Percentiles rank a stretch among this genome's conserved stretches.
These are phyloP conservation scores for Calycina marina DNA, from an alignment of 2,329 filamentous ascomycete species.

Conservation along the genomic window DNA sequence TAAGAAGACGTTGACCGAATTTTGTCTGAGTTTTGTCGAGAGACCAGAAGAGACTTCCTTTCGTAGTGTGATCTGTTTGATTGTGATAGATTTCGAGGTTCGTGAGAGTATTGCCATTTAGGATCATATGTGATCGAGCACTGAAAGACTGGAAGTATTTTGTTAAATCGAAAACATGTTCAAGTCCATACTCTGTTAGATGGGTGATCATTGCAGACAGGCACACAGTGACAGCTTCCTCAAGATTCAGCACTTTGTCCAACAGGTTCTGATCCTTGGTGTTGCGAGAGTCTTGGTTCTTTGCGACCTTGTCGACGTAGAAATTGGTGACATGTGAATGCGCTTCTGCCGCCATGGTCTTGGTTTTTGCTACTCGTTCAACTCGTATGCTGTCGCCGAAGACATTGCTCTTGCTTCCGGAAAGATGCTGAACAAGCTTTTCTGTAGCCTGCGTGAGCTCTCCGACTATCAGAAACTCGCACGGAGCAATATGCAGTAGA, in stretches of 20 bases:
- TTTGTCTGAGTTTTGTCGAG: slow-evolving; percentile 83
- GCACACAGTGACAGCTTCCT: slow-evolving; percentile 78
- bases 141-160: slow-evolving; percentile 97
- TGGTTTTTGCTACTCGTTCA: slow-evolving; percentile 60
- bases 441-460: slow-evolving; percentile 82
- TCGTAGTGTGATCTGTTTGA: slow-evolving; percentile 70
- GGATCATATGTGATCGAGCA: slow-evolving; percentile 82
- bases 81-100: slow-evolving; percentile 95
- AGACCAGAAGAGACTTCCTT: slow-evolving; percentile 89
- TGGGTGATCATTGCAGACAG: slow-evolving; percentile 94
- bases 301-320: slow-evolving; percentile 74
- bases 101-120: slow-evolving; percentile 88
- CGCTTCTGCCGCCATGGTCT: slow-evolving; percentile 71
- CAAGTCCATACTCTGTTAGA: slow-evolving; percentile 77
- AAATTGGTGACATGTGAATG: slow-evolving; percentile 85
- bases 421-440: slow-evolving; percentile 80
- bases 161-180: slow-evolving; percentile 90
- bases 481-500: slow-evolving; percentile 88
- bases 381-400: slow-evolving; percentile 84
- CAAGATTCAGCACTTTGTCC: slow-evolving; percentile 73
- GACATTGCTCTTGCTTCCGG: slow-evolving; percentile 77
- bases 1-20: slow-evolving; percentile 73
- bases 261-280: slow-evolving; percentile 50
- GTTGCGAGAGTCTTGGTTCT: slow-evolving; percentile 35
- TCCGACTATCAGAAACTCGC: slow-evolving; percentile 87